Evolutionary conservation across 257 asterid species (phyloP), one percentile per base, ranked within the genome.

Genomic region (Nicotiana noctiflora): DNA sequence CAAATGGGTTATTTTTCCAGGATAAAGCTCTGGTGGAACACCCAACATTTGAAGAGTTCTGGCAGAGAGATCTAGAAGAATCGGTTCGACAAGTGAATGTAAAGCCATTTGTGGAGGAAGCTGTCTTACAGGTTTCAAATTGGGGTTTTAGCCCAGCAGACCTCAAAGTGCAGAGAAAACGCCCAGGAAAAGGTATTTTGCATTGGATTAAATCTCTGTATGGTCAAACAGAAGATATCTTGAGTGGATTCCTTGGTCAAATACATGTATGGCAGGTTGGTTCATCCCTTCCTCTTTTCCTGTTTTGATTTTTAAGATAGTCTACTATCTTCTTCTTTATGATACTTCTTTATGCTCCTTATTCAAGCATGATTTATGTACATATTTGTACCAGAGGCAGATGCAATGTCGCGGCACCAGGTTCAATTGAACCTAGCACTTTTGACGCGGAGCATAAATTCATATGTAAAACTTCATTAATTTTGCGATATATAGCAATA

Each of bases 261-360:
- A 90, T 93, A 82, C 98, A 95, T 89, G 15, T 92, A 77, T 95
- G 98, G 99, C 99, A 93, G 95, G 99, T 94, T n/a, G 82, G 93
- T 86, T n/a, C 21, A 40, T 40, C 27, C 32, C 55, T 55, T 18
- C 55, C 31, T 17, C 72, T 57, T 53, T 52, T 49, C 51, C 68
- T 57, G 1, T 51, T 66, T 61, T 29, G 29, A 18, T 64, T 62
- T 40, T 46, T 3, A 64, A 6, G 68, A 62, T 27, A 13, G n/a
- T 74, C 13, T 46, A 46, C 5, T 12, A 76, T 31, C 23, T 23
- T 46, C 34, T 79, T 55, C 40, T 40, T n/a, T 21, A 21, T 3
- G 59, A 17, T 72, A 21, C 37, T 72, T 21, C 21, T 72, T 19
- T 72, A 12, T 44, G 23, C 5, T 27, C 62, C 52, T 79, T 61